A percentile compares a stretch with the other conserved stretches of the same genome.
These are phyloP conservation scores for Arthrobotrys iridis DNA, from an alignment of 2,329 filamentous ascomycete genomes.

Conservation along the genomic window DNA sequence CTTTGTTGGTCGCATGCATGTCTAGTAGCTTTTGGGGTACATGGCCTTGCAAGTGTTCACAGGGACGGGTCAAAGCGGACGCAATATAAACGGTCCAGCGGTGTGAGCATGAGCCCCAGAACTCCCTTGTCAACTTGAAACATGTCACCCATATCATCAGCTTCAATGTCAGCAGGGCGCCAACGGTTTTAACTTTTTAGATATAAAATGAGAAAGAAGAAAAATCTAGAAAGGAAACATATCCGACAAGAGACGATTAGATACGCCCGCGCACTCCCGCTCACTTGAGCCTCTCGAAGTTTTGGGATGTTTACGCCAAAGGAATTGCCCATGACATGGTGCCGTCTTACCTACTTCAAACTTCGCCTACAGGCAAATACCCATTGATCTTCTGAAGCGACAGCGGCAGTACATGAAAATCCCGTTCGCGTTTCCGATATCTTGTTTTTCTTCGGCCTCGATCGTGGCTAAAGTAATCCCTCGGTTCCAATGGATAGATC, in stretches of 20 bases:
- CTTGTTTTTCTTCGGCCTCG: constrained; percentile 26
- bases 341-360: constrained; percentile 33
- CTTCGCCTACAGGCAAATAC: constrained; percentile 1
- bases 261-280: constrained; percentile 1
- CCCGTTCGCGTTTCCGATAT: constrained; percentile 16
- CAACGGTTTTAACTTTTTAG: constrained; percentile 28
- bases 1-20: constrained; percentile 54
- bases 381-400: constrained; percentile 33
- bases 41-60: constrained; percentile 51
- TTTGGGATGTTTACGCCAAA: background rate
- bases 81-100: constrained; percentile 54
- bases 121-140: constrained; percentile 54
- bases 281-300: constrained; percentile 16
- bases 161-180: constrained; percentile 53
- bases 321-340: constrained; percentile 21
- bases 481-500: constrained; percentile 1
- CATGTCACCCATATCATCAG: constrained; percentile 55
- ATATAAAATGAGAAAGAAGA: constrained; percentile 43
- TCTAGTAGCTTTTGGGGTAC: constrained; percentile 49
- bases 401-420: constrained; percentile 19
- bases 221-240: constrained; percentile 19
- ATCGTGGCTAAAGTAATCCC: constrained; percentile 12
- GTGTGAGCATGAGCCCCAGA: constrained; percentile 53
- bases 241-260: constrained; percentile 18
- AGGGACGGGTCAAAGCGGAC: constrained; percentile 54